These are phyloP conservation scores for Verticillium isaacii DNA, from an alignment of 2,329 filamentous ascomycete genomes.

Conservation along the genomic window DNA sequence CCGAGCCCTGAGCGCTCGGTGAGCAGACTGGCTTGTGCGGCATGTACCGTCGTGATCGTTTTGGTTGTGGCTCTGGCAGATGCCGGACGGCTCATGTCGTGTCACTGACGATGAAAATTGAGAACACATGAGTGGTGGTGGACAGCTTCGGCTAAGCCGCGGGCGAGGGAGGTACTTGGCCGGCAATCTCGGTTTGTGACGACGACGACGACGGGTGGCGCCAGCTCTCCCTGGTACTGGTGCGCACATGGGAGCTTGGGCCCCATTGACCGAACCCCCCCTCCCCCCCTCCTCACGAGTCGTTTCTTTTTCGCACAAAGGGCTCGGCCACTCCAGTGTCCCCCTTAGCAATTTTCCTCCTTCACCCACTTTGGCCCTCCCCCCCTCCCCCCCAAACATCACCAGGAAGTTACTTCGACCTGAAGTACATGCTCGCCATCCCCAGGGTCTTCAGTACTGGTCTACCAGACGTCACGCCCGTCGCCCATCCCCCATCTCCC, in stretches of 20 bases:
- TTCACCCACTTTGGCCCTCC: neutral
- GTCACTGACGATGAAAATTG: neutral
- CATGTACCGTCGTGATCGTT: neutral
- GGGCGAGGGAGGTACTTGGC: neutral
- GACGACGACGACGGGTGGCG: neutral
- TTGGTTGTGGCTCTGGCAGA: neutral
- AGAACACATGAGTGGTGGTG: neutral
- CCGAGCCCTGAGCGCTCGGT: neutral
- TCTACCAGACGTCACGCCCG: neutral
- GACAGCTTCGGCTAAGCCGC: neutral
- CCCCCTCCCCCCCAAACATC: conserved; percentile 28
- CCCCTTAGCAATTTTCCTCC: conserved; percentile 10
- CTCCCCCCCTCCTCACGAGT: conserved; percentile 7
- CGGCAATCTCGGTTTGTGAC: neutral
- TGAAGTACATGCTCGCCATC: conserved; percentile 26
- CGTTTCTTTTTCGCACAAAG: conserved; percentile 11
- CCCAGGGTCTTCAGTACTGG: neutral
- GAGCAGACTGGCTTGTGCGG: neutral
- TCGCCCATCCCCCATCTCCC: neutral
- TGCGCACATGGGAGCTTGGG: neutral
- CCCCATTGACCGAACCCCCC: neutral
- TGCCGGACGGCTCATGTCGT: neutral
- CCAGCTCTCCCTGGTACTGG: neutral
- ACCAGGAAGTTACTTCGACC: conserved; percentile 34
- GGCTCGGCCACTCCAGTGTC: conserved; percentile 6